Evolutionary conservation across 768 basidiomycete species (phyloP).

Genomic region (Suillus subalutaceus): DNA sequence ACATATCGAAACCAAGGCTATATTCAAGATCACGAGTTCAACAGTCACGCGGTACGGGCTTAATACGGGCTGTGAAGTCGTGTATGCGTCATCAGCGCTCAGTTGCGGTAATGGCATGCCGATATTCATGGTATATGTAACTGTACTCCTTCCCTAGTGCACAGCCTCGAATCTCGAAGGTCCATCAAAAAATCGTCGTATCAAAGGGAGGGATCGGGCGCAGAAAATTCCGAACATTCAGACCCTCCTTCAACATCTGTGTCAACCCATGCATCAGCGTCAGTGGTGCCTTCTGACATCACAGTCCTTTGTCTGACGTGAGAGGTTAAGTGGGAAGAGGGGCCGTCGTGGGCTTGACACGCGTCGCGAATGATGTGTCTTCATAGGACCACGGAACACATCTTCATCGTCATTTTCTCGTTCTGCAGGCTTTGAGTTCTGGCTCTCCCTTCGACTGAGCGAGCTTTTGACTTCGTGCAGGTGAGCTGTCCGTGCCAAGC

Average conservation of each 20-base stretch:
- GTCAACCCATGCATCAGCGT: slow-evolving; percentile 40
- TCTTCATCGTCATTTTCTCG: slow-evolving; percentile 23
- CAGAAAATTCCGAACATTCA: slow-evolving; percentile 16
- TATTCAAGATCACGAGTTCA: neutral
- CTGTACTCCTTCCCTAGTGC: too few species aligned
- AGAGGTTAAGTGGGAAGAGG: slow-evolving; percentile 14
- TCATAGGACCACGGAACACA: slow-evolving; percentile 15
- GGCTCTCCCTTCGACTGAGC: slow-evolving; percentile 18
- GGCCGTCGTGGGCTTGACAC: slow-evolving; percentile 11
- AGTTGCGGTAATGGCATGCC: neutral
- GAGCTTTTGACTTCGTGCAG: slow-evolving; percentile 58
- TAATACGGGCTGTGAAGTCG: neutral
- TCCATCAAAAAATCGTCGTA: neutral
- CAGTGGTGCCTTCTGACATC: slow-evolving; percentile 20
- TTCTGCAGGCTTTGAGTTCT: slow-evolving; percentile 12
- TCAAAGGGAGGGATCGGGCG: slow-evolving; percentile 14
- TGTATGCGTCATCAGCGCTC: neutral
- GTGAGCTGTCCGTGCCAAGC: slow-evolving; percentile 69
- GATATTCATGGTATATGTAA: neutral
- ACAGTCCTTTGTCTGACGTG: neutral
- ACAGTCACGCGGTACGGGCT: neutral
- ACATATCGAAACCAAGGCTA: neutral
- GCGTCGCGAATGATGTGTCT: neutral
- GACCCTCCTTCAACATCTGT: slow-evolving; percentile 41
- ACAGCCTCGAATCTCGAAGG: slow-evolving; percentile 4